Base-by-base conservation (phyloP, 2,329 filamentous ascomycete genomes). In the Tolypocladium paradoxum region DNA sequence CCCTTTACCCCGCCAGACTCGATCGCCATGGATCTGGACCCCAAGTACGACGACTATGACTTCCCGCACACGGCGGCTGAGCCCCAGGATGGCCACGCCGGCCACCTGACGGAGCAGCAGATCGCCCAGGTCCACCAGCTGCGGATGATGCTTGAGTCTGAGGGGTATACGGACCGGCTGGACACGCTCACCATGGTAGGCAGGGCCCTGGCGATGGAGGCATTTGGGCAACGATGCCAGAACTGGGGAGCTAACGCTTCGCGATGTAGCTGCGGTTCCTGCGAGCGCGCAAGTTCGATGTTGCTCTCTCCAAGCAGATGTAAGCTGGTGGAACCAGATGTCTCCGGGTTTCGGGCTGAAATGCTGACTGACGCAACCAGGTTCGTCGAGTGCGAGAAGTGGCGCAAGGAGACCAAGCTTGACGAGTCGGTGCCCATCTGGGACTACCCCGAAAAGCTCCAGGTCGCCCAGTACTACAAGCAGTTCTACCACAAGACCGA, bases 401-500 rank as follows among this genome's bases (percentile, higher is more conserved):
- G 93, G 93, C 84, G 93, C 70, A 84, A 86, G 70, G 83, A 91
- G 54, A 93, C 87, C 60, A 83, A 87, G 58, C 87, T 95, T 34
- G 89, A 96, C 72, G 79, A 91, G 58, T 79, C 89, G 37, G 82
- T 92, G 52, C 83, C 82, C 58, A 85, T 75, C 62, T 96, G 95
- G 77, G 84, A 93, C 55, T 96, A 96, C 76, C 78, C 79, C 58
- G 91, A 96, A 79, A 93, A 92, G 72, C 65, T 81, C 53, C 70
- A 92, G 67, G 81, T 99, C 55, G 88, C 88, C 72, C 77, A 92
- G 73, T 96, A 88, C 78, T 99, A 99, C 75, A 90, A 90, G 48
- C 93, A 99, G 75, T 99, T 93, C 78, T 99, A 99, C 77, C 93
- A 99, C 82, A 96, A 96, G 77, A 92, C 84, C 14, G 89, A 93